These are phyloP conservation scores for Chlorella sp. DNA, from an alignment of 139 green algal genomes.

Conservation along the genomic window DNA sequence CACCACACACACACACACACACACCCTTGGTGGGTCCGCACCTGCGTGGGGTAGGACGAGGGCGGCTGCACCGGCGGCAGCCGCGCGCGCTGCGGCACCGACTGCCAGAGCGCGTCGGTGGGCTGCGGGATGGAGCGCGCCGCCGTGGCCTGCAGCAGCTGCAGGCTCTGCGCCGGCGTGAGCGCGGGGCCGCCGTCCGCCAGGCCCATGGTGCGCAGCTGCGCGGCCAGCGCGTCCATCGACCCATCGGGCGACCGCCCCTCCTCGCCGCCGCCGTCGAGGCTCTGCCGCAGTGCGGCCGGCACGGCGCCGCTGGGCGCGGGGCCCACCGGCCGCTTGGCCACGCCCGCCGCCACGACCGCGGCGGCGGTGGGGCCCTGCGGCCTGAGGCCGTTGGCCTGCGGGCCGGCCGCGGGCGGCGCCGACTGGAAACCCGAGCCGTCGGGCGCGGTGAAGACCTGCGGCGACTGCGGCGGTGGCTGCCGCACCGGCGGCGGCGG, in stretches of 20 bases:
- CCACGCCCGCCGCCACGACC: constrained; percentile 16
- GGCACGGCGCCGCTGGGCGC: not conserved
- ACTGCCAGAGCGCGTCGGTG: constrained; percentile 60
- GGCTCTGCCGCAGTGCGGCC: not conserved
- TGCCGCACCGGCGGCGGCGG: not conserved
- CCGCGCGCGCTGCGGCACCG: constrained; percentile 50
- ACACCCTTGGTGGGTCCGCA: not conserved
- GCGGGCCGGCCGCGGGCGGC: not conserved
- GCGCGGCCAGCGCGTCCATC: constrained; percentile 18
- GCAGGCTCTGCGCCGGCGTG: constrained; percentile 30
- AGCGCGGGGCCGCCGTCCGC: constrained; percentile 18
- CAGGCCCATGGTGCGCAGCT: constrained; percentile 34
- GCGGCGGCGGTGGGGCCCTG: constrained; percentile 19
- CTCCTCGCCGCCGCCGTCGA: constrained; percentile 21
- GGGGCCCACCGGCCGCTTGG: constrained; percentile 21
- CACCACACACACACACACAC: too few relatives aligned
- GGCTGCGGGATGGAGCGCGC: constrained; percentile 69
- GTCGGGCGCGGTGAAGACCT: not conserved
- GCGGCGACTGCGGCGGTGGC: not conserved
- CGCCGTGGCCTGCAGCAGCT: constrained; percentile 41
- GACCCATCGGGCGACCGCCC: constrained; percentile 2
- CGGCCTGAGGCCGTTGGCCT: constrained; percentile 6
- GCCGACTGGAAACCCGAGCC: not conserved
- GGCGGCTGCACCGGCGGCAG: constrained; percentile 61
- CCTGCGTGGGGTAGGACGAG: constrained; percentile 73